Evolutionary conservation across 1,284 basidiomycete genomes (phyloP).

Genomic region (Coniferiporia weirii): DNA sequence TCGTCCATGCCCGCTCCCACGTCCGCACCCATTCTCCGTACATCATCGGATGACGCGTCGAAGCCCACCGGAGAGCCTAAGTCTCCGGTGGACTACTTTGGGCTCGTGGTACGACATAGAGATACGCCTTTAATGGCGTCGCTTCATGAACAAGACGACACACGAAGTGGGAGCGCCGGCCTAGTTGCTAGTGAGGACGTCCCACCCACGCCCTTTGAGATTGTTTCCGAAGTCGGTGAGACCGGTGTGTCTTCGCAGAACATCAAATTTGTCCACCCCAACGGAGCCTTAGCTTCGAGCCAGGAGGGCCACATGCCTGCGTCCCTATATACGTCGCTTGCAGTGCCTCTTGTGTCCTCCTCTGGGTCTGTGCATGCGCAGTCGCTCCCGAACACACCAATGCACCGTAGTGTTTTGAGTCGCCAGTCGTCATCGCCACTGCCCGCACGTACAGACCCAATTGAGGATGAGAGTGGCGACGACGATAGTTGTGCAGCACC

Average conservation of each 20-base stretch:
- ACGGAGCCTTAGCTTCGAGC: not conserved
- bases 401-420: conserved; percentile 47
- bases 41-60: conserved; percentile 6
- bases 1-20: conserved; percentile 13
- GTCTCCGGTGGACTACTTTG: conserved; percentile 13
- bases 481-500: not conserved
- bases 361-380: conserved; percentile 28
- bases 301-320: not conserved
- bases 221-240: not conserved
- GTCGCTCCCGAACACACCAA: conserved; percentile 34
- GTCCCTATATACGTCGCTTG: conserved; percentile 19
- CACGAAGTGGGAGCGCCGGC: not conserved
- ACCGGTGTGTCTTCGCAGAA: conserved; percentile 2
- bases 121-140: not conserved
- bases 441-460: conserved; percentile 27
- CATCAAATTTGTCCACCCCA: not conserved
- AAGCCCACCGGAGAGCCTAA: not conserved
- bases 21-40: conserved; percentile 7
- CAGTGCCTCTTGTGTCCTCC: conserved; percentile 26
- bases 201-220: not conserved
- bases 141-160: not conserved
- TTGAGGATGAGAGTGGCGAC: not conserved
- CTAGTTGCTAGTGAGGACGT: not conserved
- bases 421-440: conserved; percentile 59
- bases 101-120: conserved; percentile 1